Percentiles rank a stretch among this genome's conserved stretches.
Evolutionary conservation across 2,329 filamentous ascomycete species (phyloP).

Genomic region (Knoxdaviesia proteae): DNA sequence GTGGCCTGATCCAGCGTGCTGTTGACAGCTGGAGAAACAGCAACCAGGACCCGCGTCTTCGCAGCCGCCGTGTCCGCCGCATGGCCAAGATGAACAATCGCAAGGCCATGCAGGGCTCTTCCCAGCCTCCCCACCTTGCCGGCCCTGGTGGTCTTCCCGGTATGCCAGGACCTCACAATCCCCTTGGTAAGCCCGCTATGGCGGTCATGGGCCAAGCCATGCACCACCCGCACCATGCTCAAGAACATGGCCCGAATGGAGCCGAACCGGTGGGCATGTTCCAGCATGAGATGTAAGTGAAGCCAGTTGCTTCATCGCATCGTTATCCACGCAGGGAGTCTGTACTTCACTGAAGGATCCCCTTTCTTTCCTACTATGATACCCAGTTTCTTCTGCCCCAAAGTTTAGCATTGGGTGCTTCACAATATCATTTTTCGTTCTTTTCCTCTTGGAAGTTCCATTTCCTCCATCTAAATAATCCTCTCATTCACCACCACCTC

Average conservation of each 20-base stretch:
- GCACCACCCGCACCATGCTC: constrained; percentile 42
- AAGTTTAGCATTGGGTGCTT: neutral
- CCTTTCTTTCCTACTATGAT: too few relatives aligned
- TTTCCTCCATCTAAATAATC: too few relatives aligned
- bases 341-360: too few relatives aligned
- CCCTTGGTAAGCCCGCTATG: constrained; percentile 47
- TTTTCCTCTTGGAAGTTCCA: neutral
- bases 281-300: constrained; percentile 59
- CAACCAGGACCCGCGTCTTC: constrained; percentile 81
- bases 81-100: constrained; percentile 92
- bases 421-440: constrained; percentile 1
- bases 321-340: too few relatives aligned
- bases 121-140: constrained; percentile 45
- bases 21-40: constrained; percentile 99
- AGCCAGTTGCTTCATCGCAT: too few relatives aligned
- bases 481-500: too few relatives aligned
- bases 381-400: too few relatives aligned
- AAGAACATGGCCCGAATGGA: constrained; percentile 40
- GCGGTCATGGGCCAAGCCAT: constrained; percentile 42
- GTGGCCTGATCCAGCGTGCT: constrained; percentile 85
- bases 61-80: constrained; percentile 76
- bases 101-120: constrained; percentile 43
- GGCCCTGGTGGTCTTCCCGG: constrained; percentile 44
- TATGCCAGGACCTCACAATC: constrained; percentile 37
- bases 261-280: constrained; percentile 68